phyloP scores from a whole-genome alignment of 352 stramenopile species.

The Halophytophthora batemanensis region DNA sequence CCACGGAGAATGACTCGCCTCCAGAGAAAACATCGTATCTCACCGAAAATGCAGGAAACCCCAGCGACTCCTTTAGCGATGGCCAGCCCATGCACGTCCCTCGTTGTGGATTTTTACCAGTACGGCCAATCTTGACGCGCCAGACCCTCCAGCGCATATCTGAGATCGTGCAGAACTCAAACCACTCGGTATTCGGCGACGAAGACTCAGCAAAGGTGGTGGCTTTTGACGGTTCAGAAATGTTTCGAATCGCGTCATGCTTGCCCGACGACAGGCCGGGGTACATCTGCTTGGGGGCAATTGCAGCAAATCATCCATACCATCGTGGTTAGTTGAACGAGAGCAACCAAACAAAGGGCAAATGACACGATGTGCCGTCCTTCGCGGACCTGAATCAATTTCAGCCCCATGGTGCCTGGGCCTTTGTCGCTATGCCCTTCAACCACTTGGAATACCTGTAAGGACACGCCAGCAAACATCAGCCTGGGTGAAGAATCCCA shows the following conservation, averaged over 20 bases:
- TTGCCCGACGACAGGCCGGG: slow-evolving; percentile 22
- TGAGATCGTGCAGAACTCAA: slow-evolving; percentile 31
- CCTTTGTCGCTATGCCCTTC: slow-evolving; percentile 2
- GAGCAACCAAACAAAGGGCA: not conserved
- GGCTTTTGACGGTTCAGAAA: slow-evolving; percentile 19
- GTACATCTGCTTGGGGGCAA: slow-evolving; percentile 29
- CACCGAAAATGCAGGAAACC: slow-evolving; percentile 21
- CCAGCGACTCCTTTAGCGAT: slow-evolving; percentile 41
- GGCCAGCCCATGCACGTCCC: slow-evolving; percentile 27
- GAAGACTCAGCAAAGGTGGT: not conserved
- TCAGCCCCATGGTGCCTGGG: slow-evolving; percentile 2
- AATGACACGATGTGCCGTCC: not conserved
- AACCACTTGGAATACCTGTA: slow-evolving; percentile 20
- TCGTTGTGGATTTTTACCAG: slow-evolving; percentile 1
- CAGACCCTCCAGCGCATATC: slow-evolving; percentile 29
- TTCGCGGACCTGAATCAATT: slow-evolving; percentile 14
- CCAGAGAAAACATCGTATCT: not conserved
- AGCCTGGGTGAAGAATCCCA: not conserved
- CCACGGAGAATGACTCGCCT: too few relatives aligned
- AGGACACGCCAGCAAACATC: not conserved
- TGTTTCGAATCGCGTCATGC: slow-evolving; percentile 28
- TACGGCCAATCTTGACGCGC: slow-evolving; percentile 10
- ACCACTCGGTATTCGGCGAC: not conserved
- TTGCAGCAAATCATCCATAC: too few relatives aligned
- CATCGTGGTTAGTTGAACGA: not conserved